phyloP scores from a whole-genome alignment of 192 early-diverging fungal species.

The Backusella circina region DNA sequence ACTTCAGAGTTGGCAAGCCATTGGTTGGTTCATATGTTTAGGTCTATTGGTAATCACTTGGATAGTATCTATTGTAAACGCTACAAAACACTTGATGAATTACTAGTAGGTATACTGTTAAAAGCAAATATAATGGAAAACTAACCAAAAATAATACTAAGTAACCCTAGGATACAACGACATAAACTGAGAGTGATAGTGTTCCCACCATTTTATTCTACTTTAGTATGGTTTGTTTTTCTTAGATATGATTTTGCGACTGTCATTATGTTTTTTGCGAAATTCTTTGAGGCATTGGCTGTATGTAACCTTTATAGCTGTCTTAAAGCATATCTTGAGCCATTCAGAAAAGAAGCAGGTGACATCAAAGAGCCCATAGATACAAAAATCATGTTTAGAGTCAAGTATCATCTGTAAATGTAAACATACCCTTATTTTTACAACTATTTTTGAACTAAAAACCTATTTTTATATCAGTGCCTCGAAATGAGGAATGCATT shows the following conservation, averaged over 20 bases:
- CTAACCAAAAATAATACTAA: background rate
- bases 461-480: background rate
- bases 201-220: constrained; percentile 30
- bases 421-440: background rate
- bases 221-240: constrained; percentile 25
- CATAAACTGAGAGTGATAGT: constrained; percentile 31
- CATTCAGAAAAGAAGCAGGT: constrained; percentile 24
- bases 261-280: constrained; percentile 32
- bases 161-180: constrained; percentile 31
- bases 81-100: constrained; percentile 17
- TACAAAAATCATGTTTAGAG: constrained; percentile 24
- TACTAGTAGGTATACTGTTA: constrained; percentile 25
- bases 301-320: constrained; percentile 31
- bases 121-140: background rate
- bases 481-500: constrained; percentile 36
- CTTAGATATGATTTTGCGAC: constrained; percentile 18
- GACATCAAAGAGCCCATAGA: constrained; percentile 7
- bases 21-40: constrained; percentile 25
- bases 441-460: no score
- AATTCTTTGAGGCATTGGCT: constrained; percentile 28
- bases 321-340: constrained; percentile 26
- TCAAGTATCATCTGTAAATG: constrained; percentile 25
- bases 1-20: constrained; percentile 17
- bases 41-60: constrained; percentile 21
- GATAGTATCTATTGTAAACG: constrained; percentile 7